Base-by-base conservation (phyloP, 192 early-diverging fungal genomes). In the Podochytrium sp. region DNA sequence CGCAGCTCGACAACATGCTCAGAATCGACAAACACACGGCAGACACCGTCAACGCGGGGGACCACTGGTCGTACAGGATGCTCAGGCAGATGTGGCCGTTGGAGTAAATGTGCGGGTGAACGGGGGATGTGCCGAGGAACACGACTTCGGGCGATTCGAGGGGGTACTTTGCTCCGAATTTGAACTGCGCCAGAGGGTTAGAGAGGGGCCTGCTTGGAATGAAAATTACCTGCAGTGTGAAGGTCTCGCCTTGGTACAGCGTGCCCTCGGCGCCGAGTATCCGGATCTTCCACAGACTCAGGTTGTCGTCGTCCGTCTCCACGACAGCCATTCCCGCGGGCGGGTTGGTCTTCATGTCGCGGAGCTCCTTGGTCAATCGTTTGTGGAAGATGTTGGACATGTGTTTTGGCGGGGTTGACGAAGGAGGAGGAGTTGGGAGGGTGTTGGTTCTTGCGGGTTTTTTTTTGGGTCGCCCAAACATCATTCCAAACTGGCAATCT, bases 71-170 rank as follows among this genome's bases (percentile, higher is more conserved):
- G 78, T 97, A 97, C 42, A 98, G 86, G 61, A 98, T 96, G 71
- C 94, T 96, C 35, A 98, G 78, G 75, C 96, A 98, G 56, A 98
- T 98, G 68, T 98, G 96, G n/a, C 96, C 95, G 76, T 98, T 98
- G 81, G 89, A 89, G 77, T 95, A 94, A 52, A 81, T 53, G 62
- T 84, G 83, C 42, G 83, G 83, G 81, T 84, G 83, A 30, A 83
- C 38, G 4, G 83, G 83, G 3, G 83, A 34, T 6, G 27, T 58
- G 1, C 66, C 78, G 1, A 80, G 3, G 39, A 83, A 83, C 12
- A 80, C 66, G 25, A 82, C 80, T 64, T 86, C 85, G 2, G 85
- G 85, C 2, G 81, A 78, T 23, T 86, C 85, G 2, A 86, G 55
- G 5, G 85, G 85, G 42, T 86, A 86, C 37, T 80, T 78, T 57